Base-by-base conservation (phyloP, 306 rosid genomes). In the Cicer chorassanicum region DNA sequence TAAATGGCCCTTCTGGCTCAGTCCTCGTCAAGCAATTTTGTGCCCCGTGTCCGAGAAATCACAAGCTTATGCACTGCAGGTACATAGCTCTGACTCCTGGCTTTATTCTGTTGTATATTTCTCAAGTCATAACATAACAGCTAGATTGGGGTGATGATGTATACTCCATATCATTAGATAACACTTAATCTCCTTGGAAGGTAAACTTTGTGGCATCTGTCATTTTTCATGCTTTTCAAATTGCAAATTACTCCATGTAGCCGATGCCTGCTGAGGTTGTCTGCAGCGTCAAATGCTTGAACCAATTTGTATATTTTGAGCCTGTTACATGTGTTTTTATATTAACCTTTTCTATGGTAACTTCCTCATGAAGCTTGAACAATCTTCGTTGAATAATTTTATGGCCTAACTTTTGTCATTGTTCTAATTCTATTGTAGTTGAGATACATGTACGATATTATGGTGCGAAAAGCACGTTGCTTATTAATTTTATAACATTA, bases 1-100 rank as follows among this genome's bases (percentile, higher is more conserved):
- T 39, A 93, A 90, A 80, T 93, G 98, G 96, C 98, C 98, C 68
- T 89, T 93, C 81, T 93, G 98, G 96, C 96, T 93, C 64, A 93
- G 96, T 85, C 96, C 98, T 62, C 98, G 95, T 65, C 98, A 93
- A 82, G 90, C 95, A 1, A 89, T 93, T 86, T 87, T 93, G 48
- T 93, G 98, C 84, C 93, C 96, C 0, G 95, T 93, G 80, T 90
- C 98, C 0, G 95, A 90, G 78, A 90, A 90, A 78, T 90, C 96
- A 70, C 88, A 89, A 81, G 60, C 91, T 19, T 93, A 90, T 45
- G 98, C 96, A 13, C 54, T 83, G 12, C 57, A 81, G 98, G 94
- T 90, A 84, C 46, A 62, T 69, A 40, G 2, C 64, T 57, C 36
- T 67, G 36, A 78, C 55, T 70, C 41, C 40, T 40, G 60, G 18